Base-by-base conservation (phyloP, 208 protist species). In the Trypanosoma grayi region DNA sequence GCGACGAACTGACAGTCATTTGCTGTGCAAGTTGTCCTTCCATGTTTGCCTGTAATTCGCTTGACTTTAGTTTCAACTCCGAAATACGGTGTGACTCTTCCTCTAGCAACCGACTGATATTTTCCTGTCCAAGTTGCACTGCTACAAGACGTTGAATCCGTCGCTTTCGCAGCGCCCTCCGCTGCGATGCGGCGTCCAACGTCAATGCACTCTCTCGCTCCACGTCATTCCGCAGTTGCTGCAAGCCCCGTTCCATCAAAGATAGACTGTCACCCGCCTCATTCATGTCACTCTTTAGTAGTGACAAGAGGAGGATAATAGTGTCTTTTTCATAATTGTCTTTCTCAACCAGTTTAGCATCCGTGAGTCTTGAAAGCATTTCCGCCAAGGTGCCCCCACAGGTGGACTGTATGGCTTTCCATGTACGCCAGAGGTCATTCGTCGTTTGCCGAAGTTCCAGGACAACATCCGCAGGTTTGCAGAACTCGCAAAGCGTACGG, bases 401-500 rank as follows among this genome's bases (percentile, higher is more conserved):
- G 43, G 40, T 24, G 24, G 40, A 7, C 13, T 20, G 41, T 47
- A 51, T 18, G 10, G 24, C 13, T 41, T 30, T 50, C 56, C 44
- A 47, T n/a, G 40, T 16, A 14, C 33, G 44, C 14, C 28, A 59
- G 18, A 56, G 53, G 18, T 13, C 37, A 59, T 7, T 37, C 24
- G 34, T 28, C 16, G 31, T 18, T 6, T 59, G 1, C 30, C 36
- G 37, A 34, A 33, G 11, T 22, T 45, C 36, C 11, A 36, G 1
- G 25, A 61, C 18, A 22, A 52, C 18, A 24, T 61, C 43, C 34
- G 50, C 43, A 16, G 56, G 56, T 24, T 46, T 61, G 39, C 22
- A 61, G 13, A 61, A 52, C 14, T 41, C 43, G 30, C 41, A 61
- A 34, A 52, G 44, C 34, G 56, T 61, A 41, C 25, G 22, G 40